These are phyloP conservation scores for Sistotremastrum niveocremeum DNA, from an alignment of 768 basidiomycete species.

Conservation along the genomic window DNA sequence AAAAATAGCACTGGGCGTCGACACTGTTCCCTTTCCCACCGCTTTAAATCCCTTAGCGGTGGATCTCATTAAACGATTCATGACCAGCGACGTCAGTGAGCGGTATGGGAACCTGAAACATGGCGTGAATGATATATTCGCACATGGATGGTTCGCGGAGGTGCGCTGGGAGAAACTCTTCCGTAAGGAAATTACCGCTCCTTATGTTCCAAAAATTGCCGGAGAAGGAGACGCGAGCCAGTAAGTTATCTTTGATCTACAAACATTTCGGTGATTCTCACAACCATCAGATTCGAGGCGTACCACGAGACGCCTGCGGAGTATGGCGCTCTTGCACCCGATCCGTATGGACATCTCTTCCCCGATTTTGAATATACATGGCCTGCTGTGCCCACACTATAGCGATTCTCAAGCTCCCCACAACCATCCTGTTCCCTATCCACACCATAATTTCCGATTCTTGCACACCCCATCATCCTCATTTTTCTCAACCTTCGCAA, in stretches of 20 bases:
- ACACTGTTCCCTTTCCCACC: constrained; percentile 65
- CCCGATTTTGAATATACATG: constrained; percentile 65
- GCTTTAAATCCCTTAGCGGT: constrained; percentile 64
- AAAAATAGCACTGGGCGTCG: constrained; percentile 69
- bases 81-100: constrained; percentile 79
- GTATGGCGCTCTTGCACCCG: constrained; percentile 46
- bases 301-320: constrained; percentile 50
- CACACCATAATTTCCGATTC: too few species aligned
- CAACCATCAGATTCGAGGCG: constrained; percentile 46
- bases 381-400: too few species aligned
- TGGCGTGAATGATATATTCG: constrained; percentile 85
- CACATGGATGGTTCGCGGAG: constrained; percentile 88
- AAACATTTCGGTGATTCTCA: not conserved
- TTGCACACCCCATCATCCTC: too few species aligned
- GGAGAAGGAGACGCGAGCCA: constrained; percentile 95
- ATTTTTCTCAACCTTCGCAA: too few species aligned
- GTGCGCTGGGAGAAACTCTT: constrained; percentile 81
- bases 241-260: constrained; percentile 30
- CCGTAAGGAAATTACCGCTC: constrained; percentile 81
- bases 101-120: constrained; percentile 83
- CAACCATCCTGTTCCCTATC: too few species aligned
- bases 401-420: too few species aligned
- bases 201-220: constrained; percentile 83
- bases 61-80: constrained; percentile 80
- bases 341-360: constrained; percentile 57